phyloP scores from a whole-genome alignment of 2,329 filamentous ascomycete species.

The Podosphaera aphanis region DNA sequence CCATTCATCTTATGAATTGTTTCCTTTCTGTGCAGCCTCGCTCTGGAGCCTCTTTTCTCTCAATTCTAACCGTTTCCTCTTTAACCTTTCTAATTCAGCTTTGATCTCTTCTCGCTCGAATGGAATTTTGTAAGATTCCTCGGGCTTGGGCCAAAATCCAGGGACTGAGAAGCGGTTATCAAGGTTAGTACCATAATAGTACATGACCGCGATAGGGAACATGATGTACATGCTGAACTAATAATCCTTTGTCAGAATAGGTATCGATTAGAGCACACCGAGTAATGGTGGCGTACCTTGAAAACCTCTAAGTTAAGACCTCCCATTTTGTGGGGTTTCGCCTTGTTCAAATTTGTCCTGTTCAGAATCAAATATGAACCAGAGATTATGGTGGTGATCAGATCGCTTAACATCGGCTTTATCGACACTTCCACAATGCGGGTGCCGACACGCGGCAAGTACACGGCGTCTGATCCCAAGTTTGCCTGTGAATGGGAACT shows the following conservation, averaged over 20 bases:
- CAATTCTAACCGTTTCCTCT: constrained; percentile 13
- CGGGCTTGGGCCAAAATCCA: constrained; percentile 77
- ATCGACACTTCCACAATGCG: too few species aligned
- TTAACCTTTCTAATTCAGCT: constrained; percentile 28
- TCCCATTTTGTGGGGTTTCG: constrained; percentile 37
- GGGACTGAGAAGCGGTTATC: constrained; percentile 73
- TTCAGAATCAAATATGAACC: too few species aligned
- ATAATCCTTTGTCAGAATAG: constrained; percentile 1
- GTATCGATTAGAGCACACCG: neutral
- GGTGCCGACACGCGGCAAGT: too few species aligned
- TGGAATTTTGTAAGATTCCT: constrained; percentile 54
- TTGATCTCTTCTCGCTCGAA: constrained; percentile 63
- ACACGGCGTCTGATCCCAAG: too few species aligned
- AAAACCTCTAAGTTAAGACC: constrained; percentile 85
- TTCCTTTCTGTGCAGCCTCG: constrained; percentile 3
- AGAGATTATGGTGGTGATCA: too few species aligned
- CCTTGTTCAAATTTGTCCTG: neutral
- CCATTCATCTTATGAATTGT: neutral
- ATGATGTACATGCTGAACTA: constrained; percentile 97
- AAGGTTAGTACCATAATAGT: constrained; percentile 97
- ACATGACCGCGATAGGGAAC: constrained; percentile 98
- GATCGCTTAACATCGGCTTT: too few species aligned
- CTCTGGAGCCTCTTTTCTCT: constrained; percentile 16
- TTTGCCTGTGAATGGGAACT: too few species aligned
- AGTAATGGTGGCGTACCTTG: constrained; percentile 36